Base-by-base conservation (phyloP, 129 eudicot species). In the Gnaphalium uliginosum region DNA sequence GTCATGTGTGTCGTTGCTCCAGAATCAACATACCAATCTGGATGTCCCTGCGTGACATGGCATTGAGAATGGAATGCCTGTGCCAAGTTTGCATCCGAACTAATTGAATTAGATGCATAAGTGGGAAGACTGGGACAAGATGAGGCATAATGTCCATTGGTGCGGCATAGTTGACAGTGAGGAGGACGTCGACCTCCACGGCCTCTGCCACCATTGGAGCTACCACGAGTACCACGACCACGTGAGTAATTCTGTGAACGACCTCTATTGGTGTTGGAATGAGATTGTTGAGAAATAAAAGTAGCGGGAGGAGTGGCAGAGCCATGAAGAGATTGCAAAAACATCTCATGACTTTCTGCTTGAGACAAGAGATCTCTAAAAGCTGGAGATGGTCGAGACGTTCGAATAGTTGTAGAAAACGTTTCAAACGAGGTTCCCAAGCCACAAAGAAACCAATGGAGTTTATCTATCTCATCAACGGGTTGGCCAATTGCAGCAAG, bases 361-460 rank as follows among this genome's bases (percentile, higher is more conserved):
- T 29, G 32, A 29, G 32, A 29, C 3, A 21, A 19, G 2, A 56
- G 23, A 5, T 56, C 61, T 15, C 61, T 21, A 56, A 56, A 21
- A n/a, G 10, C 9, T 7, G 61, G 61, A 17, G 22, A 7, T 2
- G 22, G 61, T 21, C 23, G 61, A 56, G 22, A 19, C 9, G 26
- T 18, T 29, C 61, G 22, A 18, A 56, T 21, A 19, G 61, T 4
- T 17, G 61, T 56, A 8, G 61, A 56, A 8, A 56, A 56, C 9
- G 9, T 56, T 56, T 18, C 61, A 56, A 56, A 56, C 61, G 61
- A 19, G 24, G 23, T 22, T 21, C 61, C 61, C 8, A 56, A 21
- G n/a, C 61, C 61, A 56, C 61, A 21, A 21, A 56, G 61, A 56
- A 56, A 56, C 61, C 61, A 56, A 21, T 56, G 61, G 22, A 19